Evolutionary conservation across 106 monocot genomes (phyloP).

Genomic region (Agapanthus africanus): DNA sequence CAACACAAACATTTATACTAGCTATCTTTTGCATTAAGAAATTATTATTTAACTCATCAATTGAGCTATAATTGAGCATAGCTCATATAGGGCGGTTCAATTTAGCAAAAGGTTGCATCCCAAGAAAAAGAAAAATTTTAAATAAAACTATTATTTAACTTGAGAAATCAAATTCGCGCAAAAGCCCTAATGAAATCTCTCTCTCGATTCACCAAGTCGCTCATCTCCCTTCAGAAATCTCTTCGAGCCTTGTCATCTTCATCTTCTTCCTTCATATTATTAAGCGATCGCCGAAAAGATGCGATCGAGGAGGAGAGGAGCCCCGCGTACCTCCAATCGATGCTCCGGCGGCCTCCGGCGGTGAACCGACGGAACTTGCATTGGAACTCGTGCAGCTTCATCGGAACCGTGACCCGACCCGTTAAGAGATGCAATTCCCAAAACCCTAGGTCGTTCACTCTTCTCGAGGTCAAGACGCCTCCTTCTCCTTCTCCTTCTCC

Average conservation of each 20-base stretch:
- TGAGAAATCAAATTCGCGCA: no score
- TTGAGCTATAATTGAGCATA: no score
- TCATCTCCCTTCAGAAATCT: background rate
- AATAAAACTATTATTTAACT: no score
- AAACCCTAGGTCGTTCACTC: slow-evolving; percentile 18
- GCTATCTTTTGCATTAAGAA: no score
- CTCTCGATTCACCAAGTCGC: background rate
- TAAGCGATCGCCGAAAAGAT: background rate
- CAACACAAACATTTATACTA: no score
- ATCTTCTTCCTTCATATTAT: background rate
- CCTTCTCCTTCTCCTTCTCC: slow-evolving; percentile 13
- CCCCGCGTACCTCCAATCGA: slow-evolving; percentile 29
- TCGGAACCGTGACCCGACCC: slow-evolving; percentile 34
- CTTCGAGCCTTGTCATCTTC: slow-evolving; percentile 10
- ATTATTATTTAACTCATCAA: no score
- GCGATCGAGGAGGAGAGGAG: slow-evolving; percentile 19
- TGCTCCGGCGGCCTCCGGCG: slow-evolving; percentile 32
- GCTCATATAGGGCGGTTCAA: no score
- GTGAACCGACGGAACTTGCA: background rate
- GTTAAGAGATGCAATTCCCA: slow-evolving; percentile 4
- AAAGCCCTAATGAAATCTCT: slow-evolving; percentile 9
- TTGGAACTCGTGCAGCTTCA: slow-evolving; percentile 54
- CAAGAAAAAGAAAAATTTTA: no score
- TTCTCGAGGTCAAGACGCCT: slow-evolving; percentile 36
- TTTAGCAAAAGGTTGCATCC: no score